Evolutionary conservation across 768 basidiomycete species (phyloP), one percentile per base, ranked within the genome.

Genomic region (Mycena metata): DNA sequence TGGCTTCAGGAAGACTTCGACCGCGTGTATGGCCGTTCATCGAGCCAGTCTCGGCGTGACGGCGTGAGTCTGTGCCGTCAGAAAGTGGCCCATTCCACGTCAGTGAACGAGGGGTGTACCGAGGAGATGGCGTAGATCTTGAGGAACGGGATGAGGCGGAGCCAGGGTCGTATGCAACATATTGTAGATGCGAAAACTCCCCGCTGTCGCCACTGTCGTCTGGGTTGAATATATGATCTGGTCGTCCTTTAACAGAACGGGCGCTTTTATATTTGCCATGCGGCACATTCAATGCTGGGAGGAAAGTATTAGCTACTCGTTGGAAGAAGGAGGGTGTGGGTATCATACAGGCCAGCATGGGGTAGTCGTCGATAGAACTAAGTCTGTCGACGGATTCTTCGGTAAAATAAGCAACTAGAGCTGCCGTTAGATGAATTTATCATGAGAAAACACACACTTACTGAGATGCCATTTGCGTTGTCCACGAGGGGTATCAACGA

Each of bases 381-480:
- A 94, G 81, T 52, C 82, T 80, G 61, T 88, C 85, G 49, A 91
- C 80, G 0, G 90, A 88, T 26, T 91, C 92, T 65, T 91, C 87
- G 0, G 90, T 93, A 74, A 91, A 94, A 78, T 94, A 94, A 13
- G 92, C 93, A 72, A 94, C 92, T 93, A 72, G 12, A 57, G 54
- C 50, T 24, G 16, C n/a, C 11, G 61, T 67, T 62, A 61, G 54
- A 56, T 82, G 79, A 54, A 77, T 77, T 21, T 13, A 23, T 42
- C 46, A 33, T 58, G 60, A 51, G 43, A 39, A 9, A n/a, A 49
- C 21, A 59, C 45, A 62, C 43, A 78, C 89, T 66, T 75, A 92
- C 92, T 93, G 19, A 94, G 83, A 74, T 94, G 92, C 92, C 92
- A 94, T 76, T 94, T 94, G 66, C 90, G 85, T 73, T 88, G 87